Conservation (phyloP, 352 stramenopile species). For the Plasmopara viticola region DNA sequence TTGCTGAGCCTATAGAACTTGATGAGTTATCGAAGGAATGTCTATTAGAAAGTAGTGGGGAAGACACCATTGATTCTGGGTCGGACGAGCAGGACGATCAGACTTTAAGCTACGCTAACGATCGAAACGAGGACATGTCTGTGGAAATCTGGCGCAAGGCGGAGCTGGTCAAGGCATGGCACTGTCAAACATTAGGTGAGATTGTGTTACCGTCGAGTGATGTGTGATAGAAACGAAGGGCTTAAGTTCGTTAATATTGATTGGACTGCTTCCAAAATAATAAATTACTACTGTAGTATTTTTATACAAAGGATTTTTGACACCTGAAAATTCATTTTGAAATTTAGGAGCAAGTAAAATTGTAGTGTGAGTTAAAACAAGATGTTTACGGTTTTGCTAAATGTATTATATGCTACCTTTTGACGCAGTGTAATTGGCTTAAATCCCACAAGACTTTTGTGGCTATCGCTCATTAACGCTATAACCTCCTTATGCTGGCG, state of each 20-base stretch:
- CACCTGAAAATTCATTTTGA: too few species aligned
- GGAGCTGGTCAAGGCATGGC: slow-evolving; percentile 67
- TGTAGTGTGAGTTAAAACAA: too few species aligned
- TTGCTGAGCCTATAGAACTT: slow-evolving; percentile 12
- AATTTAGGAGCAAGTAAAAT: too few species aligned
- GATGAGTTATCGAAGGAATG: slow-evolving; percentile 43
- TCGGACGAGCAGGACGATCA: slow-evolving; percentile 40
- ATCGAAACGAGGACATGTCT: slow-evolving; percentile 27
- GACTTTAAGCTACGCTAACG: slow-evolving; percentile 4
- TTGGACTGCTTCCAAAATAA: too few species aligned
- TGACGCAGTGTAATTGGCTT: not conserved
- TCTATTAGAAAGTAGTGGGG: slow-evolving; percentile 54
- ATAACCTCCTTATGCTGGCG: not conserved
- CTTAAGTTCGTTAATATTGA: too few species aligned
- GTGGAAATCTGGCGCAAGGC: slow-evolving; percentile 52
- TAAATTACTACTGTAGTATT: too few species aligned
- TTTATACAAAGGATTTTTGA: too few species aligned
- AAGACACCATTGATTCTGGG: slow-evolving; percentile 58
- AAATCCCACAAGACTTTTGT: not conserved
- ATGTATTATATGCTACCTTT: not conserved
- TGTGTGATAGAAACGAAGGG: not conserved
- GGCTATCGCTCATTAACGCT: not conserved
- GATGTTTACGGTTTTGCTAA: not conserved
- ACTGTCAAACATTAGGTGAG: slow-evolving; percentile 25
- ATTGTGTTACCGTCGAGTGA: not conserved